Evolutionary conservation across 371 early-diverging fungal genomes (phyloP), one percentile per base, ranked within the genome.

Genomic region (Lichtheimia ornata): DNA sequence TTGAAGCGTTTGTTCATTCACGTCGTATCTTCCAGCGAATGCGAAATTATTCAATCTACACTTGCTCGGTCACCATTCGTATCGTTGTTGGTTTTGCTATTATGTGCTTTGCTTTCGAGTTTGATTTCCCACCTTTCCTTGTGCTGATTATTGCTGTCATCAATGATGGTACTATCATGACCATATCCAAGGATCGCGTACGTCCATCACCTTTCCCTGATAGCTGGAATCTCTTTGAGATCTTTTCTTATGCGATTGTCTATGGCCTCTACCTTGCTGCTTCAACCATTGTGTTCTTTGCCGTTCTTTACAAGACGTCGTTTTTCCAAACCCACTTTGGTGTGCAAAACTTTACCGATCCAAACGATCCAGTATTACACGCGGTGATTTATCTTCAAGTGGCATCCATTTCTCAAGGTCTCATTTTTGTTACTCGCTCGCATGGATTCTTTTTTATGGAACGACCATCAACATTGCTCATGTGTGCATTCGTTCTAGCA

Each of bases 1-100:
- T 87, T 60, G 86, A 85, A 61, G 86, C 85, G 58, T 79, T 87
- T 55, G 78, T 84, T 62, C 79, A 77, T 65, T 83, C 87, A 52
- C 83, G 89, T 56, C 84, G 83, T 73, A 86, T 88, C 67, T 88
- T 88, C 81, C 87, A 88, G 62, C 89, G 89, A 65, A 88, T 88
- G 87, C 77, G 75, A 60, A 73, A 78, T 59, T 84, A 84, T 69
- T 76, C 84, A 35, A 82, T 82, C 71, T 84, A 84, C 71, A 82
- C 82, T 27, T 84, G 84, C 70, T 82, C 84, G 11, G 81, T 84
- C 58, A 84, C 84, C 61, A 82, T 84, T 69, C 84, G 84, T 84
- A 77, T 85, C 41, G 85, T 85, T 61, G 74, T 85, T 45, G 82
- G 83, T 67, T 85, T 85, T 66, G 77, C 85, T 11, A 70, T 85